These are phyloP conservation scores for Flammula alnicola DNA, from an alignment of 1,284 basidiomycete species.

Conservation along the genomic window DNA sequence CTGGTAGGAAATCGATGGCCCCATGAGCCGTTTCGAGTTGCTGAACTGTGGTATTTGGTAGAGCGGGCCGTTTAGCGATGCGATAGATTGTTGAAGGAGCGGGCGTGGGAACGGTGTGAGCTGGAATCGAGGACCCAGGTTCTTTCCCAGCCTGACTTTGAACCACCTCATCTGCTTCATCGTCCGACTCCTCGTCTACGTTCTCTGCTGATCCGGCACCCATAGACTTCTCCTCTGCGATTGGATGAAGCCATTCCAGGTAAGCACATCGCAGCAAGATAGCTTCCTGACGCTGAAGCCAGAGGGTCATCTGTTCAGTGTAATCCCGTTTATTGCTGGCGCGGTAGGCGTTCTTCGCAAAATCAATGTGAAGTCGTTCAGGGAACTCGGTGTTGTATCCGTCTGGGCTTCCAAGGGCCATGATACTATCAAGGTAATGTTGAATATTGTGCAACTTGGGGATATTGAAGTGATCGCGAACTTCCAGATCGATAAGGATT, in stretches of 20 bases:
- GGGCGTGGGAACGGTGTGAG: too few relatives aligned
- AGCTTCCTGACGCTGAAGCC: slow-evolving; percentile 30
- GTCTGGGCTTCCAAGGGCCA: slow-evolving; percentile 15
- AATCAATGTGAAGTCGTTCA: slow-evolving; percentile 19
- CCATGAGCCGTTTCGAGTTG: too few relatives aligned
- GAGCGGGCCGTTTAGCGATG: too few relatives aligned
- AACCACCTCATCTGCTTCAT: too few relatives aligned
- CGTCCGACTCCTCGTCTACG: too few relatives aligned
- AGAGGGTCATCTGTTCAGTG: slow-evolving; percentile 29
- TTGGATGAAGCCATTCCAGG: slow-evolving; percentile 13
- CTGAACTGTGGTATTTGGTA: too few relatives aligned
- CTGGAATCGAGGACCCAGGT: too few relatives aligned
- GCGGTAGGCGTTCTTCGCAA: slow-evolving; percentile 21
- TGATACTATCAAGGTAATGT: slow-evolving; percentile 4
- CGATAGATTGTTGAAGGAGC: too few relatives aligned
- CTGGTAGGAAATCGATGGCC: too few relatives aligned
- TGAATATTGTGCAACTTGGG: slow-evolving; percentile 36
- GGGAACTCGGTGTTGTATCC: slow-evolving; percentile 16
- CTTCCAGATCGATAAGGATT: slow-evolving; percentile 18
- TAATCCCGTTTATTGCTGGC: slow-evolving; percentile 31
- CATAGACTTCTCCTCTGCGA: too few relatives aligned
- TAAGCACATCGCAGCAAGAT: slow-evolving; percentile 14
- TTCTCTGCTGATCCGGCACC: too few relatives aligned
- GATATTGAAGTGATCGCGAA: slow-evolving; percentile 38
- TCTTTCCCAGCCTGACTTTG: too few relatives aligned